Base-by-base conservation (phyloP, 352 stramenopile species). In the Saprolegnia parasitica region DNA sequence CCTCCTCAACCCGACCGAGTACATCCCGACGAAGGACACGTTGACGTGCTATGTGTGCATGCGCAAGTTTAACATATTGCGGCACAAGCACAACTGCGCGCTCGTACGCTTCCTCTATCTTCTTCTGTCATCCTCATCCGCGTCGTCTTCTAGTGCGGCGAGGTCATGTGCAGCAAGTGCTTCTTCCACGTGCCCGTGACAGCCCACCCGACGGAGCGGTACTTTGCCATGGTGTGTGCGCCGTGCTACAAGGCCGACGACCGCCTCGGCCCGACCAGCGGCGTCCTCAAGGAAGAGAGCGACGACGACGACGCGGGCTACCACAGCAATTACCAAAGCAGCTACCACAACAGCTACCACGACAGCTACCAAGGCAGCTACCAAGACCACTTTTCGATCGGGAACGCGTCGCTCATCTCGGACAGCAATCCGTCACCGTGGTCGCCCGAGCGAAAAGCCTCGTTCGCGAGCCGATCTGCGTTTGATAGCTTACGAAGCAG, bases 81-180 rank as follows among this genome's bases (percentile, higher is more conserved):
- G 86, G 55, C 83, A 84, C 88, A 95, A 95, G 79, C 86, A 95
- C 65, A 85, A 95, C 73, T 95, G 86, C 75, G 83, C 84, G 68
- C 91, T 93, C 84, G 85, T 93, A 65, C 46, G 68, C 42, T 11
- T 52, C 40, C 23, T 35, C 46, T 21, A 15, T 68, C 40, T 8
- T 68, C 23, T 58, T 9, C 20, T 18, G 26, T 40, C 5, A 23
- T 29, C 6, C 26, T 56, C 2, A 29, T 18, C n/a, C n/a, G n/a
- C n/a, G n/a, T 29, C 47, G 61, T 13, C 45, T n/a, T 60, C 40
- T 47, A 94, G 86, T 95, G 85, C 57, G 87, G 87, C 74, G 87
- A 95, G 49, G 84, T 95, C 29, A 83, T 93, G 46, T 95, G 87
- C 61, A 84, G 83, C 47, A 91, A 93, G 74, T 95, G 87, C 60